Percentiles rank a stretch among this genome's conserved stretches.
These are phyloP conservation scores for Scutellaria baicalensis DNA, from an alignment of 257 asterid species.

Conservation along the genomic window DNA sequence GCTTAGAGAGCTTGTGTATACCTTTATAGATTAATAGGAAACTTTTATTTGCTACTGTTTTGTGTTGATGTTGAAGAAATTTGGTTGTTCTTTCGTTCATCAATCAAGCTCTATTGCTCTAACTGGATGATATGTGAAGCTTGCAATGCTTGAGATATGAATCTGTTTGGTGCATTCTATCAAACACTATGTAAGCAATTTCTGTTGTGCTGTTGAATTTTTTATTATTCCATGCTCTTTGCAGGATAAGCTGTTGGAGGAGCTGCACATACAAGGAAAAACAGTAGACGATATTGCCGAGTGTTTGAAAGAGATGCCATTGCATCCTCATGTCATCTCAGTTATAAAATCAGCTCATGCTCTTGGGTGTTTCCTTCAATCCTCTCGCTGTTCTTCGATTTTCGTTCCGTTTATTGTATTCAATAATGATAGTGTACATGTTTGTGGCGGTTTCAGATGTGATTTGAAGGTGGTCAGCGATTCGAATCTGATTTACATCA, in stretches of 20 bases:
- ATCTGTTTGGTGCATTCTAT: too few relatives aligned
- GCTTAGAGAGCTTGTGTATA: too few relatives aligned
- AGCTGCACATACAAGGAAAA: conserved; percentile 50
- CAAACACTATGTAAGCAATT: too few relatives aligned
- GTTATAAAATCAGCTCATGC: conserved; percentile 58
- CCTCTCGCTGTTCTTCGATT: neutral
- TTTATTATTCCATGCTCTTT: neutral
- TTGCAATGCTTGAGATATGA: too few relatives aligned
- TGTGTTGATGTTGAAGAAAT: neutral
- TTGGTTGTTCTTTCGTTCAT: neutral
- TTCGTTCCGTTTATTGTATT: neutral
- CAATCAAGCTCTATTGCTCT: too few relatives aligned
- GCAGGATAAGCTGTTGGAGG: conserved; percentile 77
- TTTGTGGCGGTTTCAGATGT: conserved; percentile 46
- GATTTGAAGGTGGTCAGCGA: conserved; percentile 82
- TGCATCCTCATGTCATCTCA: conserved; percentile 46
- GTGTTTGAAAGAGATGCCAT: conserved; percentile 53
- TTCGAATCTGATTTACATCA: conserved; percentile 65
- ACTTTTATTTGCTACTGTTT: too few relatives aligned
- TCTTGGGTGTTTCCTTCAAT: conserved; percentile 37
- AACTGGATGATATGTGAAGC: too few relatives aligned
- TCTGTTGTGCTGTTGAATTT: too few relatives aligned
- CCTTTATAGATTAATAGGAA: too few relatives aligned
- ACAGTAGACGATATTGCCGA: conserved; percentile 49
- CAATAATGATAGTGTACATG: neutral